Percentiles rank a stretch among this genome's conserved stretches.
Evolutionary conservation across 441 rosid genomes (phyloP).

Genomic region (Adansonia gregorii): DNA sequence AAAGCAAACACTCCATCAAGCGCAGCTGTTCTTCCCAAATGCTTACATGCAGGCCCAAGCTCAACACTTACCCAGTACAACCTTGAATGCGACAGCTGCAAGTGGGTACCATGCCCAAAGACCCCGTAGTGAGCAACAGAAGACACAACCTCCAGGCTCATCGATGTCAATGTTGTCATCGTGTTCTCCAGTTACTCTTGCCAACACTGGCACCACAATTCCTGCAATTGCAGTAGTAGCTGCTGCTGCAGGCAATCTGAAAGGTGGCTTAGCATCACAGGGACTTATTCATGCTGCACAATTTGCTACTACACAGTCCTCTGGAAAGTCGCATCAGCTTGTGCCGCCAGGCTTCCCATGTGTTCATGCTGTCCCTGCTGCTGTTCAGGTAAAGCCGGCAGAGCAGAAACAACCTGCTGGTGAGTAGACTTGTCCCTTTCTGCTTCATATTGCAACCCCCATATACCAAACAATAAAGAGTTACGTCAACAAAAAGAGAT

Average conservation of each 20-base stretch:
- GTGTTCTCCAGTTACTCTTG: slow-evolving; percentile 53
- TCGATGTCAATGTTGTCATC: slow-evolving; percentile 39
- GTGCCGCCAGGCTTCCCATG: slow-evolving; percentile 62
- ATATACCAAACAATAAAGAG: background rate
- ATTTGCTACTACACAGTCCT: slow-evolving; percentile 47
- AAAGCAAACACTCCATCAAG: slow-evolving; percentile 65
- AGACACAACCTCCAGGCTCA: slow-evolving; percentile 47
- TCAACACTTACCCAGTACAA: slow-evolving; percentile 52
- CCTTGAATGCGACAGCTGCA: slow-evolving; percentile 27
- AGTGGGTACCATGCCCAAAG: slow-evolving; percentile 67
- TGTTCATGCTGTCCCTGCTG: slow-evolving; percentile 57
- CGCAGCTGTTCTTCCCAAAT: slow-evolving; percentile 56
- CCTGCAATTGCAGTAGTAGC: slow-evolving; percentile 70
- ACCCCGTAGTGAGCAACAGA: slow-evolving; percentile 64
- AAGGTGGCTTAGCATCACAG: slow-evolving; percentile 57
- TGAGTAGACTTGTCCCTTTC: slow-evolving; percentile 46
- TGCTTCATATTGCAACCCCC: slow-evolving; percentile 23
- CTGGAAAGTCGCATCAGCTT: slow-evolving; percentile 66
- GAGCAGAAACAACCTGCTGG: slow-evolving; percentile 93
- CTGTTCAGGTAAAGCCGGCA: slow-evolving; percentile 77
- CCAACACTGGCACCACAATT: slow-evolving; percentile 54
- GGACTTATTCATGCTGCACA: slow-evolving; percentile 51
- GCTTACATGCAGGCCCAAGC: slow-evolving; percentile 63
- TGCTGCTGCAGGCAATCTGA: slow-evolving; percentile 57
- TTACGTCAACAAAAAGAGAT: background rate